Evolutionary conservation across 352 stramenopile species (phyloP).

Genomic region (Pythium vanterpoolii): DNA sequence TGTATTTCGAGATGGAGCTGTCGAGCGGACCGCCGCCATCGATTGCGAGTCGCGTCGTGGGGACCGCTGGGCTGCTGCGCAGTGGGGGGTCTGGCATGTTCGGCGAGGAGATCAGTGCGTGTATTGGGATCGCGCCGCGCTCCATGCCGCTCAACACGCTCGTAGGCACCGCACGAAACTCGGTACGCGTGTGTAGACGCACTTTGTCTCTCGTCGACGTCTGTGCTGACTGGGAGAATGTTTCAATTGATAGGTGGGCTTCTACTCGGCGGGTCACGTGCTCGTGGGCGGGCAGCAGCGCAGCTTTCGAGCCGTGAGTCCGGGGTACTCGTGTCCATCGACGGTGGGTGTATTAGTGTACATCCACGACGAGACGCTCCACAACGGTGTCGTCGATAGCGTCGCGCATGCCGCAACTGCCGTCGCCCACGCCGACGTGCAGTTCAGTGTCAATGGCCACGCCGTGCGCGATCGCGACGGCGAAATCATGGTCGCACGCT

Average conservation of each 20-base stretch:
- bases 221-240: background rate
- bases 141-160: conserved; percentile 78
- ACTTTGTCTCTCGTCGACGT: background rate
- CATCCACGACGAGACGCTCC: conserved; percentile 37
- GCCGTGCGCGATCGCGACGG: conserved; percentile 54
- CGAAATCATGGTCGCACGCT: conserved; percentile 51
- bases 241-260: conserved; percentile 59
- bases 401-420: background rate
- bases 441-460: conserved; percentile 70
- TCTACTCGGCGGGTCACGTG: conserved; percentile 78
- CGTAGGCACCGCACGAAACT: conserved; percentile 74
- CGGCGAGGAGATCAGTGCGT: conserved; percentile 59
- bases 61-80: background rate
- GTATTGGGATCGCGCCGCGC: conserved; percentile 73
- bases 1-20: conserved; percentile 87
- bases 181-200: conserved; percentile 33
- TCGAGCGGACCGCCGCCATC: conserved; percentile 40
- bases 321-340: conserved; percentile 53
- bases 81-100: background rate
- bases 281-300: conserved; percentile 59
- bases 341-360: conserved; percentile 76
- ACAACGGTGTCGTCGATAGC: conserved; percentile 11
- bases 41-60: conserved; percentile 17
- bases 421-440: conserved; percentile 42
- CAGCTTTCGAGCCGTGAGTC: conserved; percentile 50